These are phyloP conservation scores for Fusarium sp. DNA, from an alignment of 2,329 filamentous ascomycete genomes.

Conservation along the genomic window DNA sequence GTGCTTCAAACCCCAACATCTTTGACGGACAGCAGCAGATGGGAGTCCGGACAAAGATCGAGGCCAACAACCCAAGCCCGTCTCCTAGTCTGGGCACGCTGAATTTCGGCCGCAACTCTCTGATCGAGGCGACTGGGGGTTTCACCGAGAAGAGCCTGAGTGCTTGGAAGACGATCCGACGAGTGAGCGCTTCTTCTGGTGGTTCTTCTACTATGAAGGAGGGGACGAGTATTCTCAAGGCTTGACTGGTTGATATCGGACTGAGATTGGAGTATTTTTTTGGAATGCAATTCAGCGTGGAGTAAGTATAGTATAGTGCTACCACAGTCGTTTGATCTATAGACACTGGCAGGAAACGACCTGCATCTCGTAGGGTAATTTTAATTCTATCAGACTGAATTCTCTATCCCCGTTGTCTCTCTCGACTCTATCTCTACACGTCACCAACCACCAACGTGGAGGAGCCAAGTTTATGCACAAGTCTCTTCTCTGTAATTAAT, in stretches of 20 bases:
- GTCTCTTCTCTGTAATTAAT: no score
- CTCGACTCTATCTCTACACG: no score
- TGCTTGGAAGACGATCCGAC: slow-evolving; percentile 40
- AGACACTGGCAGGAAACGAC: slow-evolving; percentile 38
- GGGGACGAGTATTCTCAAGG: slow-evolving; percentile 15
- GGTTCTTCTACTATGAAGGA: slow-evolving; percentile 25
- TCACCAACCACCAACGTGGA: no score
- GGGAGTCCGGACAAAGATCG: slow-evolving; percentile 43
- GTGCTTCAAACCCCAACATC: slow-evolving; percentile 27
- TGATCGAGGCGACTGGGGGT: slow-evolving; percentile 35
- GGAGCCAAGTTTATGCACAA: not conserved
- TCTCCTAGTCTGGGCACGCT: slow-evolving; percentile 39
- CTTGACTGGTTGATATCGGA: not conserved
- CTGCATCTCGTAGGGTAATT: slow-evolving; percentile 40
- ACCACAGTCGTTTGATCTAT: slow-evolving; percentile 28
- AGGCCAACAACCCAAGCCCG: slow-evolving; percentile 38
- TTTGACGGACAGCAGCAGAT: slow-evolving; percentile 36
- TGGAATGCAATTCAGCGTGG: slow-evolving; percentile 18
- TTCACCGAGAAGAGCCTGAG: slow-evolving; percentile 35
- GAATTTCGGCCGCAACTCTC: slow-evolving; percentile 41
- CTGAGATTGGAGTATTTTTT: not conserved
- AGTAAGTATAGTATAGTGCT: slow-evolving; percentile 10
- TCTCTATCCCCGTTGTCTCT: not conserved
- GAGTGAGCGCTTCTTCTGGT: slow-evolving; percentile 41
- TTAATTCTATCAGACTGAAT: slow-evolving; percentile 2